Evolutionary conservation across 257 asterid species (phyloP).

Genomic region (Lithospermum erythrorhizon): DNA sequence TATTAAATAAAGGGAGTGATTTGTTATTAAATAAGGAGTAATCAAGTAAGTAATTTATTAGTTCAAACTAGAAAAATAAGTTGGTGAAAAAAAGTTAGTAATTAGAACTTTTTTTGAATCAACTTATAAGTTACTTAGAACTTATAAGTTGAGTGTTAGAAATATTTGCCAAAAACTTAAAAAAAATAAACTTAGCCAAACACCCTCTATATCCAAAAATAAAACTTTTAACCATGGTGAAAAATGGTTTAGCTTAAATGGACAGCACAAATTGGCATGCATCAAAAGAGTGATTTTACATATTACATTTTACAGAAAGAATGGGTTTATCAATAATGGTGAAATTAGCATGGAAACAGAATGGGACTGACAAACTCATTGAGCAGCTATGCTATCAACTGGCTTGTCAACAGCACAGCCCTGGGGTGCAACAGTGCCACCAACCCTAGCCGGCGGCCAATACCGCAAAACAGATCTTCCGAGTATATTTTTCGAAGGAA

Average conservation of each 20-base stretch:
- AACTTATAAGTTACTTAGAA: too few species aligned
- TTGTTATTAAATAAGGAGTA: too few species aligned
- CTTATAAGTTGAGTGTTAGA: too few species aligned
- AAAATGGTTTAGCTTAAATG: background rate
- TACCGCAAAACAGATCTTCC: slow-evolving; percentile 82
- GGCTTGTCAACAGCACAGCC: slow-evolving; percentile 47
- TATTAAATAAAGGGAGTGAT: too few species aligned
- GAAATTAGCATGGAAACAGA: background rate
- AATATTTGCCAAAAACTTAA: too few species aligned
- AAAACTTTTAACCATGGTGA: too few species aligned
- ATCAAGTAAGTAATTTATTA: too few species aligned
- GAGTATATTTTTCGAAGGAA: slow-evolving; percentile 67
- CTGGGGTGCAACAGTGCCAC: slow-evolving; percentile 59
- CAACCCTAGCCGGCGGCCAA: slow-evolving; percentile 81
- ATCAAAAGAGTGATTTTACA: background rate
- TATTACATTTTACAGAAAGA: background rate
- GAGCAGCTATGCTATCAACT: slow-evolving; percentile 29
- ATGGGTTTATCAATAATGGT: background rate
- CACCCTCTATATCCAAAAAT: too few species aligned
- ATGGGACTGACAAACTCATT: slow-evolving; percentile 7
- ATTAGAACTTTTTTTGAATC: too few species aligned
- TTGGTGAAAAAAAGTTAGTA: too few species aligned
- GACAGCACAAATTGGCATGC: background rate
- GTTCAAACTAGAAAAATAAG: too few species aligned
- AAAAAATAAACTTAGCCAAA: too few species aligned